Evolutionary conservation across 805 yeast genomes (phyloP).

Genomic region (Candida dendrica): DNA sequence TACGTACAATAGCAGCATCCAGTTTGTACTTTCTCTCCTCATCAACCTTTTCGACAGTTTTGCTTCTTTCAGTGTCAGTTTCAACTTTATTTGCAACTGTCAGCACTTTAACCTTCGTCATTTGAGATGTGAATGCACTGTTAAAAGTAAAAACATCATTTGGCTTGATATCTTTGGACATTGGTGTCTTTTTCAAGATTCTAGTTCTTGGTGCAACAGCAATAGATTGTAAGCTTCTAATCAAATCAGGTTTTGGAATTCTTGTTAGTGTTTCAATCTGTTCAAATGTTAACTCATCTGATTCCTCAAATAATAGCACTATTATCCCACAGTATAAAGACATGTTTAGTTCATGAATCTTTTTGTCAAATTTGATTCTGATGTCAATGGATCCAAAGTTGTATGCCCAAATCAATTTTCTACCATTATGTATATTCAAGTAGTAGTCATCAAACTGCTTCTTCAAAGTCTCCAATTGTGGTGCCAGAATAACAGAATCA

Average conservation of each 20-base stretch:
- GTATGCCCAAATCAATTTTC: slow-evolving; percentile 72
- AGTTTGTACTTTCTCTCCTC: slow-evolving; percentile 61
- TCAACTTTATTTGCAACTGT: slow-evolving; percentile 47
- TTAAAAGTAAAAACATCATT: slow-evolving; percentile 64
- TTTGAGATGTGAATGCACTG: slow-evolving; percentile 58
- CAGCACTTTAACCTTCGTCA: slow-evolving; percentile 64
- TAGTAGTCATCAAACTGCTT: slow-evolving; percentile 46
- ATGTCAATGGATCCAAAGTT: slow-evolving; percentile 80
- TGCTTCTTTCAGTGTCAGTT: slow-evolving; percentile 31
- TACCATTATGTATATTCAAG: slow-evolving; percentile 42
- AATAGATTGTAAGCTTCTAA: slow-evolving; percentile 73
- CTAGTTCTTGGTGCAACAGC: slow-evolving; percentile 79
- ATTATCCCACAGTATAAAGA: slow-evolving; percentile 78
- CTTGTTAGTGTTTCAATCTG: slow-evolving; percentile 61
- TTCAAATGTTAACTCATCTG: slow-evolving; percentile 42
- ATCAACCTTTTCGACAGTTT: slow-evolving; percentile 48
- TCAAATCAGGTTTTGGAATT: slow-evolving; percentile 67
- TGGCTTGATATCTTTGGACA: slow-evolving; percentile 60
- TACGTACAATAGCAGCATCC: slow-evolving; percentile 82
- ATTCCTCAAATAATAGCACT: slow-evolving; percentile 63
- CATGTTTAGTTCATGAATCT: slow-evolving; percentile 71
- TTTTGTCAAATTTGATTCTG: slow-evolving; percentile 57
- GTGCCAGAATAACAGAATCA: slow-evolving; percentile 34
- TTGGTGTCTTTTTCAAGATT: slow-evolving; percentile 66
- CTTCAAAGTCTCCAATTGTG: slow-evolving; percentile 33